Evolutionary conservation across 106 monocot genomes (phyloP), one percentile per base, ranked within the genome.

Genomic region (Ottelia alismoides): DNA sequence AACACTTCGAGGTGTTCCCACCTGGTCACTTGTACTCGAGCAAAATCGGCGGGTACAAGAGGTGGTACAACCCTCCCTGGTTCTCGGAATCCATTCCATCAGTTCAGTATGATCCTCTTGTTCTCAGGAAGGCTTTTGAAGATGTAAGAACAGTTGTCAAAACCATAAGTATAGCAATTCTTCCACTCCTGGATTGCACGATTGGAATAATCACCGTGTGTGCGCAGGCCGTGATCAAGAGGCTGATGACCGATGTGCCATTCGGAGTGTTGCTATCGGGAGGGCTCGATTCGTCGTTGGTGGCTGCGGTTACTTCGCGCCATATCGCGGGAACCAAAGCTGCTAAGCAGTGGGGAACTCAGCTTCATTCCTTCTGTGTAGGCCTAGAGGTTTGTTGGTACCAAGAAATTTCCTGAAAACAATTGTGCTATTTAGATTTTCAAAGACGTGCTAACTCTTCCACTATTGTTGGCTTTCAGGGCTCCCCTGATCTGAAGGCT

Each of bases 31-130:
- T 90, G 59, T 90, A 81, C 70, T 91, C 91, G 3, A 91, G 91
- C 67, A 81, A 73, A 55, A 57, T 55, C 28, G 70, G 75, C 2
- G 80, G 80, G 1, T 70, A 71, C 20, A 68, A 47, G 62, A 69
- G 79, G 30, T 92, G 92, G 92, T 92, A 87, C 48, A 83, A 79
- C 43, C 86, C 87, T 1, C 26, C 53, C 17, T 92, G 92, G 86
- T 86, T 35, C 47, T 51, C 71, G 1, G 92, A 92, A 55, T 18
- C 47, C 6, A 61, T 92, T 45, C 87, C 86, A 3, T 71, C 78
- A 10, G 43, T 58, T 27, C 79, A 72, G 16, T 92, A 76, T 56
- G 78, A 94, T 73, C 62, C 84, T 45, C 61, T 88, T 5, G 62
- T 66, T 56, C 59, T 94, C 25, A 73, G 93, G 40, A 60, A 71